Conservation (phyloP, 176 grass and related monocot genomes). For the Zea mays region DNA sequence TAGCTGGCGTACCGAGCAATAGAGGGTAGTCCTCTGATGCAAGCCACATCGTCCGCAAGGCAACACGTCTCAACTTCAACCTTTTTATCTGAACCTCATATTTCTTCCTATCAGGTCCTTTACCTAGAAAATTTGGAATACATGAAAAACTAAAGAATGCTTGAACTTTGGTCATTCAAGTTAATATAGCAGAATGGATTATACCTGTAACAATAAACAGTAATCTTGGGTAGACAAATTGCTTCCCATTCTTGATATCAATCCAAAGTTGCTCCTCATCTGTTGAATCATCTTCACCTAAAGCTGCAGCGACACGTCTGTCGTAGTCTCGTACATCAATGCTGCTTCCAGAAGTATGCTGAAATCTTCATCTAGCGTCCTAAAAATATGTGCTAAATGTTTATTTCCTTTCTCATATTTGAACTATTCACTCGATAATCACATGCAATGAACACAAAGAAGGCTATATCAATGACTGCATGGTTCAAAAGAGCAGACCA, state of each 20-base stretch:
- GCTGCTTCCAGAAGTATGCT: constrained; percentile 95
- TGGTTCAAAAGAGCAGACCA: constrained; percentile 61
- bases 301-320: constrained; percentile 71
- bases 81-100: constrained; percentile 93
- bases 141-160: constrained; percentile 3
- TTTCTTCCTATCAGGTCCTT: constrained; percentile 91
- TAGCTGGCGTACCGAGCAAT: constrained; percentile 64
- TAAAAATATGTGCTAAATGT: constrained; percentile 38
- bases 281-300: constrained; percentile 85
- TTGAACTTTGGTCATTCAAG: neutral
- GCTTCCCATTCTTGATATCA: constrained; percentile 71
- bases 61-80: constrained; percentile 80
- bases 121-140: constrained; percentile 56
- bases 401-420: neutral
- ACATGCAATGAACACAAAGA: neutral
- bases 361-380: constrained; percentile 98
- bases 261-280: constrained; percentile 72
- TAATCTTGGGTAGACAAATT: constrained; percentile 71
- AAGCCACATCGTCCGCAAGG: constrained; percentile 96
- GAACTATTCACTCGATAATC: constrained; percentile 13
- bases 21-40: constrained; percentile 94
- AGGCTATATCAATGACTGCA: neutral
- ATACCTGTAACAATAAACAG: constrained; percentile 93
- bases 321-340: constrained; percentile 95
- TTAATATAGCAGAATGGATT: constrained; percentile 36